Percentiles rank a stretch among this genome's conserved stretches.
Evolutionary conservation across 2,329 filamentous ascomycete species (phyloP).

Genomic region (Cladosporium sp.): DNA sequence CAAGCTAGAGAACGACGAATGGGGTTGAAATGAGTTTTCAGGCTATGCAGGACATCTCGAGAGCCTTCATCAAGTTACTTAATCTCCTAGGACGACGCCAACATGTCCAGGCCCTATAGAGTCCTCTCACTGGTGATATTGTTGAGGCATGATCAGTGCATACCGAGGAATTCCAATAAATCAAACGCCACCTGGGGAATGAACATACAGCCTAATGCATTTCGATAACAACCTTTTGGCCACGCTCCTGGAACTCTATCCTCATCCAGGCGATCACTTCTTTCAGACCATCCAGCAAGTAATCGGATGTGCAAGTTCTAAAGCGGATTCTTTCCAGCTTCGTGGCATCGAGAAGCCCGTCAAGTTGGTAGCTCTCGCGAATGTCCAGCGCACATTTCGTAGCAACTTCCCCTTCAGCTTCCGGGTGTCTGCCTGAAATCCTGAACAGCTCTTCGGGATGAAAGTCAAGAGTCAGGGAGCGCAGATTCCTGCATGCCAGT

Average conservation of each 20-base stretch:
- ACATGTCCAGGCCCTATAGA: neutral
- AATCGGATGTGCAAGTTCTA: neutral
- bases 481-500: constrained; percentile 21
- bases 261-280: neutral
- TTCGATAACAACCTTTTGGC: neutral
- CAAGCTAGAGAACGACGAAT: constrained; percentile 13
- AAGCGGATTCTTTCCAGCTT: neutral
- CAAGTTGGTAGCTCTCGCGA: constrained; percentile 3
- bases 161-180: neutral
- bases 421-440: neutral
- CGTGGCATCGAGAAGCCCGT: neutral
- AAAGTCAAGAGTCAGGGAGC: constrained; percentile 13
- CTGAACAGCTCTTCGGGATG: neutral
- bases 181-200: neutral
- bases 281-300: neutral
- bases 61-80: neutral
- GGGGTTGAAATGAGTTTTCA: neutral
- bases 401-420: neutral
- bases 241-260: neutral
- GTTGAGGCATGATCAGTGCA: too few relatives aligned
- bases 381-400: neutral
- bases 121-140: too few relatives aligned
- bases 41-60: neutral
- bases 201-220: neutral
- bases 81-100: neutral